These are phyloP conservation scores for Pseudodiploospora longispora DNA, from an alignment of 2,329 filamentous ascomycete genomes.

Conservation along the genomic window DNA sequence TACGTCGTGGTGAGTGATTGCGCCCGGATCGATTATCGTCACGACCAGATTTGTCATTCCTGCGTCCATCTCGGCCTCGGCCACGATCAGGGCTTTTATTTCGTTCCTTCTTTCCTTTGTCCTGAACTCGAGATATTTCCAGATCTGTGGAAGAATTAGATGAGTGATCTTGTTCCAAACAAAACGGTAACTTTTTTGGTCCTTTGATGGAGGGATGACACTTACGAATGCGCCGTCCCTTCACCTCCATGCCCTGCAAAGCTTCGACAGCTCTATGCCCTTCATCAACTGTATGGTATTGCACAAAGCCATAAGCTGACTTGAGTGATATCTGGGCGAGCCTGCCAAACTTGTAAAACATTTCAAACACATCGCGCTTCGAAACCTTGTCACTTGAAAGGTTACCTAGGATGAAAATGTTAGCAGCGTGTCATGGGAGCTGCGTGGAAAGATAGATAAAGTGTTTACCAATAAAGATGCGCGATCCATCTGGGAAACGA, in stretches of 20 bases:
- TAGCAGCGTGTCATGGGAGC: slow-evolving; percentile 10
- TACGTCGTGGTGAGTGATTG: slow-evolving; percentile 49
- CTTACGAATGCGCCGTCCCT: slow-evolving; percentile 91
- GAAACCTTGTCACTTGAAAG: slow-evolving; percentile 87
- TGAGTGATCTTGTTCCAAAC: not conserved
- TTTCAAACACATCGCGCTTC: slow-evolving; percentile 86
- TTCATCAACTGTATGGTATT: slow-evolving; percentile 72
- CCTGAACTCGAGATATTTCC: slow-evolving; percentile 82
- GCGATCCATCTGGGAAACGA: slow-evolving; percentile 66
- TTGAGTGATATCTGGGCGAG: slow-evolving; percentile 95
- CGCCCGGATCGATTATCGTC: slow-evolving; percentile 60
- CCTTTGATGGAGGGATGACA: slow-evolving; percentile 11
- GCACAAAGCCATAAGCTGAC: slow-evolving; percentile 93
- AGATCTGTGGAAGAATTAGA: slow-evolving; percentile 50
- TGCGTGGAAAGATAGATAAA: slow-evolving; percentile 16
- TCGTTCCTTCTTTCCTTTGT: slow-evolving; percentile 57
- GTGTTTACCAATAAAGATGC: slow-evolving; percentile 69
- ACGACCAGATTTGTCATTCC: slow-evolving; percentile 39
- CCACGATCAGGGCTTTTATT: slow-evolving; percentile 54
- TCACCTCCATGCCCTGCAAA: slow-evolving; percentile 73
- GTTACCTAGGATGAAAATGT: slow-evolving; percentile 55
- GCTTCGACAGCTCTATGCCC: slow-evolving; percentile 66
- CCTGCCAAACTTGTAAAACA: slow-evolving; percentile 78
- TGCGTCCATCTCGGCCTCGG: slow-evolving; percentile 35
- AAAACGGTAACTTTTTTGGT: too few relatives aligned